A percentile compares a stretch with the other conserved stretches of the same genome.
phyloP scores from a whole-genome alignment of 129 eudicot species.

The Silybum marianum region DNA sequence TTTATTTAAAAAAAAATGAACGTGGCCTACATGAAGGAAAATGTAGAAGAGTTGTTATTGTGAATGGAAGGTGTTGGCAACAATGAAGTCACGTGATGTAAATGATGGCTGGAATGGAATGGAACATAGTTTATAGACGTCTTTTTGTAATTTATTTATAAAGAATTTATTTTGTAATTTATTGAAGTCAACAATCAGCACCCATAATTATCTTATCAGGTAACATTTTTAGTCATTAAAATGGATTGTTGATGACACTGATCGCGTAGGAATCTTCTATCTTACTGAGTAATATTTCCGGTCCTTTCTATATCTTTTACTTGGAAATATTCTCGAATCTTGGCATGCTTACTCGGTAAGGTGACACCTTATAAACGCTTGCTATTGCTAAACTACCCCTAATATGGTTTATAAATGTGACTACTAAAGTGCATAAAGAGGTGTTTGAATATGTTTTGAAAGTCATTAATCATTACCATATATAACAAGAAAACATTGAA shows the following conservation, averaged over 20 bases:
- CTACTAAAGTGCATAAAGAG: background rate
- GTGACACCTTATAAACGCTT: background rate
- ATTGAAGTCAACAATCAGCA: background rate
- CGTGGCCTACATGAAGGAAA: background rate
- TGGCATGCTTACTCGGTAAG: background rate
- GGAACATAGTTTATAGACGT: background rate
- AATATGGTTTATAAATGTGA: background rate
- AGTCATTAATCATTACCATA: background rate
- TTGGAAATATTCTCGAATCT: no score
- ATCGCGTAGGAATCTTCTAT: background rate
- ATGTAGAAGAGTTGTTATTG: background rate
- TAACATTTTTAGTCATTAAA: background rate
- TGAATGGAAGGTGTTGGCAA: background rate
- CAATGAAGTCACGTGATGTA: background rate
- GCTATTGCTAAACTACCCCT: no score
- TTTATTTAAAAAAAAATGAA: background rate
- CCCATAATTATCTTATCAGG: background rate
- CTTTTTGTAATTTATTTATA: background rate
- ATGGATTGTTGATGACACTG: background rate
- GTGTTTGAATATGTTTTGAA: background rate
- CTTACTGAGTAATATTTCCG: background rate
- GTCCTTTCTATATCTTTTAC: background rate
- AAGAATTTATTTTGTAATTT: background rate
- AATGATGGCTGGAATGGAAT: background rate
- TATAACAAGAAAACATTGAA: no score